Base-by-base conservation (phyloP, 495 filamentous ascomycete species). In the Amniculicola lignicola region DNA sequence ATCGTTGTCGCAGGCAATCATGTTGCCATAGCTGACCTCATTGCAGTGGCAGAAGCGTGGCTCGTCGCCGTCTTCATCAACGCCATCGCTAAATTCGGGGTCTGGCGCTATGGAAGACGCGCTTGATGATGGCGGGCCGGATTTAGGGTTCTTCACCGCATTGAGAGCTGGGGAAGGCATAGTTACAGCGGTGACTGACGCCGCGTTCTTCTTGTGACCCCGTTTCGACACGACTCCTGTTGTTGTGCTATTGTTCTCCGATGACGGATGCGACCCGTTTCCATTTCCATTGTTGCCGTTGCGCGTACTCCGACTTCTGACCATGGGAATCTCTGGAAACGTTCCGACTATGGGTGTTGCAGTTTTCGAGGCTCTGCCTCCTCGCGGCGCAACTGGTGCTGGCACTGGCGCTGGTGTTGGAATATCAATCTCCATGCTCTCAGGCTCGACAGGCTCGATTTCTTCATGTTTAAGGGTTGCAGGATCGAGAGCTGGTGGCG, bases 1-100 rank as follows among this genome's bases (percentile, higher is more conserved):
- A 44, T 92, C 87, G 38, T 85, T 88, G 66, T 98, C 93, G 61
- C 93, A 98, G n/a, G 86, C 93, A 14, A 98, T 88, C 93, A 98
- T 98, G 72, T 95, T 88, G 18, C 93, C 93, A 65, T 95, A 98
- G 64, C 87, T 93, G 27, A 96, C 83, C 55, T 85, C 81, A 59
- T 96, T 88, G 69, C 93, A 98, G 70, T 90, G 89, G 70, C 93
- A 98, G 70, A 96, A 98, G 39, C 82, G 76, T 11, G 87, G 88
- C 68, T 96, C 93, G 50, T 89, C 83, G 12, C 80, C 85, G 46
- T 90, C 90, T 12, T 81, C 81, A 51, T 79, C 79, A 1, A 73
- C 73, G 16, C 29, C 63, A 15, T 63, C 60, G 16, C 27, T 43
- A 15, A 47, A 49, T 22, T 66, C 63, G 15, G 44, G 48, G 1